These are phyloP conservation scores for Solanum appendiculatum DNA, from an alignment of 257 asterid genomes.

Conservation along the genomic window DNA sequence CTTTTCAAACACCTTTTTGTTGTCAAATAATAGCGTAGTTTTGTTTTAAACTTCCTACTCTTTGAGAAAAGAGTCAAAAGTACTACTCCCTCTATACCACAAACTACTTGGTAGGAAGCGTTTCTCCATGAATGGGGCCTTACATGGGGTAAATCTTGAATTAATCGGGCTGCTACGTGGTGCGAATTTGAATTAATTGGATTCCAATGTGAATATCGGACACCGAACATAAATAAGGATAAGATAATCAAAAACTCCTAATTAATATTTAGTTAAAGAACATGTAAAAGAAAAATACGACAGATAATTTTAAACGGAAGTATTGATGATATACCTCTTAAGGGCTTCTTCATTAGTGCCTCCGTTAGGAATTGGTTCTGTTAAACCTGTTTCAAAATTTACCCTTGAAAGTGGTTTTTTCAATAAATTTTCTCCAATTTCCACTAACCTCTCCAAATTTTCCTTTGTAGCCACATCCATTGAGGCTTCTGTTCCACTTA, in stretches of 20 bases:
- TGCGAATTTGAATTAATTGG: too few relatives aligned
- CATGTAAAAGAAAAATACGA: background rate
- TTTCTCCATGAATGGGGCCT: too few relatives aligned
- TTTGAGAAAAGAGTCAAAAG: background rate
- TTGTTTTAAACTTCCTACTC: background rate
- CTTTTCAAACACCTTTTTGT: background rate
- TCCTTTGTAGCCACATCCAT: conserved; percentile 36
- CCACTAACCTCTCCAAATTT: conserved; percentile 30
- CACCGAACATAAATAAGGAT: too few relatives aligned
- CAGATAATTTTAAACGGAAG: too few relatives aligned
- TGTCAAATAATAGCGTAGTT: background rate
- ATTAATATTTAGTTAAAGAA: background rate
- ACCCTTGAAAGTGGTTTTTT: conserved; percentile 26
- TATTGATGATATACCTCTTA: conserved; percentile 13
- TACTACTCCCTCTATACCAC: background rate
- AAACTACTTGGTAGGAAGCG: background rate
- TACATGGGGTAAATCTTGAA: too few relatives aligned
- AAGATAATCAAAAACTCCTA: background rate
- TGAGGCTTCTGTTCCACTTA: conserved; percentile 28
- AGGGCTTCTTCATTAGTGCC: conserved; percentile 33
- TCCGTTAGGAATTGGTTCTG: conserved; percentile 23
- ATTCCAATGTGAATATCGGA: fast-evolving
- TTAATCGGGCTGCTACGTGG: fast-evolving
- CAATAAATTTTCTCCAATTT: conserved; percentile 27
- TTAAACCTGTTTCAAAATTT: conserved; percentile 22